Evolutionary conservation across 2,329 filamentous ascomycete genomes (phyloP).

Genomic region (Xylariaceae sp.): DNA sequence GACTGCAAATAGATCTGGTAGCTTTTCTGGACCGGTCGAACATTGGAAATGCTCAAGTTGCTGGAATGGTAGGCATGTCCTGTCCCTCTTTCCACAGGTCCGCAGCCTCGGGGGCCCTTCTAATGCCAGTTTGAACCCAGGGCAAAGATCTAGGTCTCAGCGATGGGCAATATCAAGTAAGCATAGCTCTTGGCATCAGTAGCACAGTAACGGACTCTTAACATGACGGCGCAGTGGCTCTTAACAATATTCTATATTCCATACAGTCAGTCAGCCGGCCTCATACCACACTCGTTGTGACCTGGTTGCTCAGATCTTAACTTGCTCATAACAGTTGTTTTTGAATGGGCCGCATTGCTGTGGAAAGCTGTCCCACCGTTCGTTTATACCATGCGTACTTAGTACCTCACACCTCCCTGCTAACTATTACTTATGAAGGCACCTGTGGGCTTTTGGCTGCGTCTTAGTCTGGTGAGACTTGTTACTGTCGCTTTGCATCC

Average conservation of each 20-base stretch:
- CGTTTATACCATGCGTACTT: slow-evolving; percentile 18
- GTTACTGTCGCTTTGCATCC: too few relatives aligned
- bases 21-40: slow-evolving; percentile 49
- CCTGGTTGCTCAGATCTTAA: background rate
- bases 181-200: background rate
- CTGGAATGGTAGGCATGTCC: slow-evolving; percentile 41
- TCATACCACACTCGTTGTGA: too few relatives aligned
- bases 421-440: slow-evolving; percentile 23
- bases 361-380: slow-evolving; percentile 51
- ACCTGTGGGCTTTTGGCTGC: slow-evolving; percentile 38
- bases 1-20: slow-evolving; percentile 38
- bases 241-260: slow-evolving; percentile 54
- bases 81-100: background rate
- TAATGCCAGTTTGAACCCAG: slow-evolving; percentile 8
- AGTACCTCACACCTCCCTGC: background rate
- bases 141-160: slow-evolving; percentile 44
- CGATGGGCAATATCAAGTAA: slow-evolving; percentile 47
- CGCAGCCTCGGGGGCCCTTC: background rate
- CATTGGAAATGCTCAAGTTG: slow-evolving; percentile 47
- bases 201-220: background rate
- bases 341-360: slow-evolving; percentile 50
- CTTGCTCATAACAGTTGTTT: slow-evolving; percentile 41
- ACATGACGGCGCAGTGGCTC: slow-evolving; percentile 43
- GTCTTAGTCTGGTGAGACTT: slow-evolving; percentile 38
- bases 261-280: slow-evolving; percentile 42